phyloP scores from a whole-genome alignment of 1,284 basidiomycete genomes.

The Malassezia yamatoensis region DNA sequence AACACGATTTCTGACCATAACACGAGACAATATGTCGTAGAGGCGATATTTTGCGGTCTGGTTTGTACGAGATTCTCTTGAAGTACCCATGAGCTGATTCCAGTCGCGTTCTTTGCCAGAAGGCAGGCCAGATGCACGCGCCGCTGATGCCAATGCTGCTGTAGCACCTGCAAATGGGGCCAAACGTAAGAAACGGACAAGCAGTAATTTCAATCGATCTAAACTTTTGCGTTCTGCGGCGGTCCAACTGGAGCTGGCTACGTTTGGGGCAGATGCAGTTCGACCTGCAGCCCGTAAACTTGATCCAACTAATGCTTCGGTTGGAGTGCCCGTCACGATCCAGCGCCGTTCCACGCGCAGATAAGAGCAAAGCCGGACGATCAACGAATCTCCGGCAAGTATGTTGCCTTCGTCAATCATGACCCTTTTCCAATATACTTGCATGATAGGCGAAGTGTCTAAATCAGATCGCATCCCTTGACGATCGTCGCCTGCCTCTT shows the following conservation, averaged over 20 bases:
- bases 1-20: constrained; percentile 23
- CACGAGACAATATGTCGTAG: constrained; percentile 10
- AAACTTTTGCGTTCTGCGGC: constrained; percentile 17
- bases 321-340: constrained; percentile 25
- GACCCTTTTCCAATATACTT: constrained; percentile 17
- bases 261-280: too few species aligned
- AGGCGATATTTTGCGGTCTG: constrained; percentile 17
- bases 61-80: neutral
- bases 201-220: constrained; percentile 15
- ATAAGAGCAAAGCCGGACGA: constrained; percentile 16
- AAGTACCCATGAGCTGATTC: constrained; percentile 6
- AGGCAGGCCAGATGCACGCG: neutral
- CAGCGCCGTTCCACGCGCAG: constrained; percentile 21
- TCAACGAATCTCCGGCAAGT: constrained; percentile 16
- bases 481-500: constrained; percentile 16
- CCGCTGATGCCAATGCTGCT: neutral
- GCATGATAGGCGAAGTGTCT: constrained; percentile 16
- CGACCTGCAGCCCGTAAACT: constrained; percentile 1
- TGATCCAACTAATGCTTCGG: constrained; percentile 8
- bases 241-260: neutral
- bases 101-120: constrained; percentile 17
- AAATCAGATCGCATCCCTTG: constrained; percentile 8
- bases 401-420: constrained; percentile 24
- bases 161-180: constrained; percentile 3
- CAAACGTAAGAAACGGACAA: constrained; percentile 18